Evolutionary conservation across 108 stramenopile genomes (phyloP).

Genomic region (Nitzschia sp.): DNA sequence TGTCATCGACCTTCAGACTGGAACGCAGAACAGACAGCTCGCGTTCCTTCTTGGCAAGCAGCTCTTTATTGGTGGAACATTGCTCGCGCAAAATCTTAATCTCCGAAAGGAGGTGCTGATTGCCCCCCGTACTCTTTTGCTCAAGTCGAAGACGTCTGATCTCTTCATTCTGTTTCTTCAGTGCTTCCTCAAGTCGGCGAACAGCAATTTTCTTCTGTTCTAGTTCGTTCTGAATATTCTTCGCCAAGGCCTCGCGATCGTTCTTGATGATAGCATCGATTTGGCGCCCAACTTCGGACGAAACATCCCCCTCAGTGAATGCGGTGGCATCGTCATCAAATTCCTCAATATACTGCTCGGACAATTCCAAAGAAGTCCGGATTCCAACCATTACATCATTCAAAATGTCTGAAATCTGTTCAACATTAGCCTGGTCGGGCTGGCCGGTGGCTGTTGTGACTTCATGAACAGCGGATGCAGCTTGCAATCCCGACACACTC

Average conservation of each 20-base stretch:
- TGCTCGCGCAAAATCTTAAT: conserved; percentile 36
- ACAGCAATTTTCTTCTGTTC: conserved; percentile 35
- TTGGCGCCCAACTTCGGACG: conserved; percentile 30
- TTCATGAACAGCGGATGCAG: conserved; percentile 43
- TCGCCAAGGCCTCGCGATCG: conserved; percentile 23
- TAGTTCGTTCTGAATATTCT: conserved; percentile 21
- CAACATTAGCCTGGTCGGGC: conserved; percentile 26
- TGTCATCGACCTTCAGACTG: conserved; percentile 48
- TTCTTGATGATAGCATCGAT: conserved; percentile 30
- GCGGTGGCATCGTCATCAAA: conserved; percentile 15
- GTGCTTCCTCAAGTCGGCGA: conserved; percentile 29
- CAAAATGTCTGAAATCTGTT: conserved; percentile 44
- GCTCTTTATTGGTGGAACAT: conserved; percentile 44
- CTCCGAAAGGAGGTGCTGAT: conserved; percentile 29
- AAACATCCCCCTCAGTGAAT: conserved; percentile 11
- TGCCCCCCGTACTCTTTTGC: not conserved
- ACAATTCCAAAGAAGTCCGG: conserved; percentile 17
- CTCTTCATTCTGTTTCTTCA: conserved; percentile 39
- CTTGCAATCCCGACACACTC: conserved; percentile 33
- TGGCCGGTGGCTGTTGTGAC: conserved; percentile 20
- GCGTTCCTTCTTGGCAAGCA: conserved; percentile 54
- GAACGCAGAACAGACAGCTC: conserved; percentile 50
- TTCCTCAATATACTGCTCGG: conserved; percentile 22
- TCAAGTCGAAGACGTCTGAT: conserved; percentile 17
- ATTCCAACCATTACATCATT: conserved; percentile 25